These are phyloP conservation scores for Senna tora DNA, from an alignment of 306 rosid genomes.

Conservation along the genomic window DNA sequence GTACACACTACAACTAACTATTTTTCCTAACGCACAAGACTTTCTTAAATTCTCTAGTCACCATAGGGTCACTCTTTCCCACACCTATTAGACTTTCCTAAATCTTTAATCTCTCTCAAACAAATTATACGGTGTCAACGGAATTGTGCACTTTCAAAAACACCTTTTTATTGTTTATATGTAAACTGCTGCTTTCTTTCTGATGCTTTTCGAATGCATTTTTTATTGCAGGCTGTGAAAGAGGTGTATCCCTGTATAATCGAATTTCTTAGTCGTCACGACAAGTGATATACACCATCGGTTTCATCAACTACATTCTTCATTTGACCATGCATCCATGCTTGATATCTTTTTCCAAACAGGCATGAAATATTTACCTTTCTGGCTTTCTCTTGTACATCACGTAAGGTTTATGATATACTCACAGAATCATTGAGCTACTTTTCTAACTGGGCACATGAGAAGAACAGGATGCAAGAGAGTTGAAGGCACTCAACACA, in stretches of 20 bases:
- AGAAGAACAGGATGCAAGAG: conserved; percentile 14
- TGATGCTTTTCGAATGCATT: conserved; percentile 18
- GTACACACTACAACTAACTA: background rate
- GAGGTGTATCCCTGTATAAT: conserved; percentile 83
- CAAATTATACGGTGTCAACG: background rate
- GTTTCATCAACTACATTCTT: conserved; percentile 32
- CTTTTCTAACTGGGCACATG: conserved; percentile 14
- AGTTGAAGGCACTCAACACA: conserved; percentile 30
- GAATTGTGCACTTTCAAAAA: background rate
- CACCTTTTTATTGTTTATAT: background rate
- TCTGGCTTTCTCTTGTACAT: no score
- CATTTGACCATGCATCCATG: conserved; percentile 2
- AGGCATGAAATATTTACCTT: no score
- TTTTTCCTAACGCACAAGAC: background rate
- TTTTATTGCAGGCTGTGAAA: conserved; percentile 73
- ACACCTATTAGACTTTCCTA: background rate
- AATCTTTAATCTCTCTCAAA: background rate
- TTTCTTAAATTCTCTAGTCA: background rate
- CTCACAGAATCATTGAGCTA: conserved; percentile 23
- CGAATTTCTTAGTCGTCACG: conserved; percentile 70
- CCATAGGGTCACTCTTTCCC: background rate
- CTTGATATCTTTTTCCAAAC: conserved; percentile 39
- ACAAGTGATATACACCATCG: conserved; percentile 49
- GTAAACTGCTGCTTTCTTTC: conserved; percentile 38
- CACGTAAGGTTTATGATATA: no score